These are phyloP conservation scores for Cyberlindnera misumaiensis DNA, from an alignment of 805 yeast genomes.

Conservation along the genomic window DNA sequence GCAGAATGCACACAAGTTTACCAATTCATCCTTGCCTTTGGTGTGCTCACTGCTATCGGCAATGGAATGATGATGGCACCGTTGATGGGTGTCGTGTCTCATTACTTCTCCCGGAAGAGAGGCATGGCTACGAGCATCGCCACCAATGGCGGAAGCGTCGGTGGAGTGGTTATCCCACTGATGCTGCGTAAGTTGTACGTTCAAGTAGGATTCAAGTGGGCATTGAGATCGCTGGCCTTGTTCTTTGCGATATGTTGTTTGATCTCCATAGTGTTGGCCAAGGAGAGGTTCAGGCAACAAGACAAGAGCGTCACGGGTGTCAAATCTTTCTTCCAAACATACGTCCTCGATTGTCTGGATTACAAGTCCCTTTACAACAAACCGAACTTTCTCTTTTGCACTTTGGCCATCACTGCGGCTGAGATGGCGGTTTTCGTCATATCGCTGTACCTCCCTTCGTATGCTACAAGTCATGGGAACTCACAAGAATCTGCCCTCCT, in stretches of 20 bases:
- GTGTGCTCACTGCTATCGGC: constrained; percentile 50
- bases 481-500: constrained; percentile 36
- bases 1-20: constrained; percentile 46
- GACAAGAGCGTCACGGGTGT: constrained; percentile 1
- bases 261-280: constrained; percentile 31
- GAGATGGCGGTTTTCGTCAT: constrained; percentile 28
- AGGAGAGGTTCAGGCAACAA: constrained; percentile 31
- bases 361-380: constrained; percentile 34
- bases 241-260: constrained; percentile 34
- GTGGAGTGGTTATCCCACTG: constrained; percentile 50
- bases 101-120: constrained; percentile 56
- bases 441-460: constrained; percentile 46
- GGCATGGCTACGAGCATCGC: constrained; percentile 49
- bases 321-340: constrained; percentile 10
- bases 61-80: constrained; percentile 58
- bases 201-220: constrained; percentile 53
- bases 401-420: constrained; percentile 35
- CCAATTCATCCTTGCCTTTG: constrained; percentile 58
- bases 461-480: constrained; percentile 42
- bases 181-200: constrained; percentile 43
- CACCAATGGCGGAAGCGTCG: constrained; percentile 49
- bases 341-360: constrained; percentile 28
- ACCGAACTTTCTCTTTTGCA: constrained; percentile 33
- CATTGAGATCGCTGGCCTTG: constrained; percentile 43
- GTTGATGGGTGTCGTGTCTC: constrained; percentile 52